Base-by-base conservation (phyloP, 2,329 filamentous ascomycete species). In the Colletotrichum sansevieriae region DNA sequence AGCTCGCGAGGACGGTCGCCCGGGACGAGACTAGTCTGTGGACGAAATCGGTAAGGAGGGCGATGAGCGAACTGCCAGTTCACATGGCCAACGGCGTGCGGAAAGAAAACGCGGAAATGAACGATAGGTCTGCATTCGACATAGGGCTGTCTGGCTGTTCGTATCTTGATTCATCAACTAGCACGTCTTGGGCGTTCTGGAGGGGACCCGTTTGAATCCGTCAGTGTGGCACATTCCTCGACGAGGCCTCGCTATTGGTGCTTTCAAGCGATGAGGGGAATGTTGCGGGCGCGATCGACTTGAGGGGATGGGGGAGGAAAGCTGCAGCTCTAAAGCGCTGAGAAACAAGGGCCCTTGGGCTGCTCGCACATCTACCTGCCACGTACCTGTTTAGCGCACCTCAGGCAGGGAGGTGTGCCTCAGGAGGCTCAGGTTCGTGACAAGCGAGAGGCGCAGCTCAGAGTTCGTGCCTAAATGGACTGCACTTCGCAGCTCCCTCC, bases 361-460 rank as follows among this genome's bases (percentile, higher is more conserved):
- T 29, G 25, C 25, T 29, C 25, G 25, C 25, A 25, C 6, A 5
- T 5, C 5, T 25, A 25, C 25, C 25, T 8, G 29, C 29, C 65
- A 49, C 41, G 58, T 63, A 57, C 49, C 56, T 44, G 2, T 46
- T n/a, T 22, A 49, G 58, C 29, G 58, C 49, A 29, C 33, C 46
- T 55, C 41, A 35, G 49, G 13, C 52, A 39, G n/a, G 20, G 29
- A 49, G 43, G 20, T 49, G 62, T 52, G 46, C 12, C 11, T 39
- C 20, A 18, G 18, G 18, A 18, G 18, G 18, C 18, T 18, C 15
- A 51, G 46, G 20, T 11, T 9, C 33, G 29, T 20, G 29, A 39
- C 54, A 57, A 64, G 52, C 56, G 66, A 41, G 62, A 56, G 66
- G 66, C 66, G 62, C 62, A 69, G 66, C 29, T 18, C 39, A 55